phyloP scores from a whole-genome alignment of 257 asterid species.

The Nicotiana noctiflora region DNA sequence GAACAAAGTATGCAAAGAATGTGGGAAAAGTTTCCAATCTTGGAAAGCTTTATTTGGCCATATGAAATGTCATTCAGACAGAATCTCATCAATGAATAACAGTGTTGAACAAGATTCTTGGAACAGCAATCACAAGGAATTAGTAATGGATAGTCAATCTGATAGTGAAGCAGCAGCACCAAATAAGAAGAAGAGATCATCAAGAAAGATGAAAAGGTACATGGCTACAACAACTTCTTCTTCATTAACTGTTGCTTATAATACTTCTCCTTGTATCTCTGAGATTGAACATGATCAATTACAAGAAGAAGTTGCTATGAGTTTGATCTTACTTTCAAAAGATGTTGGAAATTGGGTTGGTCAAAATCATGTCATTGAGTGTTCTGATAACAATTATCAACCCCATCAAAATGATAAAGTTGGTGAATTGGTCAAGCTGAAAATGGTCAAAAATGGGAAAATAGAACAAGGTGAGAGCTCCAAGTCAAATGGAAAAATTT shows the following conservation, averaged over 20 bases:
- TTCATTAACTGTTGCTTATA: conserved; percentile 23
- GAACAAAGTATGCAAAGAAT: conserved; percentile 52
- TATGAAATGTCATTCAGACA: conserved; percentile 76
- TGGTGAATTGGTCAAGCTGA: conserved; percentile 21
- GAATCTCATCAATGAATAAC: conserved; percentile 11
- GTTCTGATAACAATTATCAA: conserved; percentile 30
- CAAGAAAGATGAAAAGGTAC: conserved; percentile 55
- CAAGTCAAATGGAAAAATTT: conserved; percentile 4
- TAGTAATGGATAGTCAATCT: conserved; percentile 40
- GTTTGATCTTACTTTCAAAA: conserved; percentile 69
- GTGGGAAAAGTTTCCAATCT: conserved; percentile 72
- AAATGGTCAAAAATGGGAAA: conserved; percentile 14
- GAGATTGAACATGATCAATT: conserved; percentile 48
- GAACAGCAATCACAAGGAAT: conserved; percentile 6
- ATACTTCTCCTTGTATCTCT: conserved; percentile 29
- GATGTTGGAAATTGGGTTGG: conserved; percentile 36
- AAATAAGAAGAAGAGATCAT: conserved; percentile 51
- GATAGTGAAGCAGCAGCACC: conserved; percentile 43
- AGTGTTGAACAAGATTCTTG: conserved; percentile 30
- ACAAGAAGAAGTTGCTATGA: conserved; percentile 71
- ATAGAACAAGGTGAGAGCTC: conserved; percentile 14
- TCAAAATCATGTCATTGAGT: conserved; percentile 27
- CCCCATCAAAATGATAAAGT: neutral
- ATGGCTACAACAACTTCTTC: conserved; percentile 31
- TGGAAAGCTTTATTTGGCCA: conserved; percentile 88